phyloP scores from a whole-genome alignment of 106 monocot genomes.

The Dendrobium huoshanense region DNA sequence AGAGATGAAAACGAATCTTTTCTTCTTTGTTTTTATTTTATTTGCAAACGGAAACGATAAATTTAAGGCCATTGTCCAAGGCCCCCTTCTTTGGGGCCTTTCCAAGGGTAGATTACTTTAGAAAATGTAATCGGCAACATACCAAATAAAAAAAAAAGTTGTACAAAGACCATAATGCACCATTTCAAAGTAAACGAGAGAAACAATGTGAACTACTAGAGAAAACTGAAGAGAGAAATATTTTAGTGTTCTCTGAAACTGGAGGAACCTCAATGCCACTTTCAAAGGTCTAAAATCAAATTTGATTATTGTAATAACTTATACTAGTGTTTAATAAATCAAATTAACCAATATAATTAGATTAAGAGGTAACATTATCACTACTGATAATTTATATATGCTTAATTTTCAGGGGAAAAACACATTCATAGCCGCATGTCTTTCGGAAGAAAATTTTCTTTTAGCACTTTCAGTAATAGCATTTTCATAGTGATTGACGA shows the following conservation, averaged over 20 bases:
- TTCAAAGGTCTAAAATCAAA: background rate
- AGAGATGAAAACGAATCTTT: background rate
- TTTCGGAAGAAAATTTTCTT: background rate
- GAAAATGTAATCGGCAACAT: background rate
- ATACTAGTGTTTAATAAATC: background rate
- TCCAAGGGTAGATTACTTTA: background rate
- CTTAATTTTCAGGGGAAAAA: background rate
- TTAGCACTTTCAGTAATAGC: too few relatives aligned
- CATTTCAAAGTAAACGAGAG: background rate
- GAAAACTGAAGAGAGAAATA: background rate
- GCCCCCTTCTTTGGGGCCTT: background rate
- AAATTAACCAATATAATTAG: background rate
- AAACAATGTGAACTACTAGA: background rate
- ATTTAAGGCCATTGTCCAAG: background rate
- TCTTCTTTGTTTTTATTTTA: background rate
- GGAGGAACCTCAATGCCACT: background rate
- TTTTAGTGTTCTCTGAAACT: background rate
- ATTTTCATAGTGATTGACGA: too few relatives aligned
- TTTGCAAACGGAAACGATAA: background rate
- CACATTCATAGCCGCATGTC: background rate
- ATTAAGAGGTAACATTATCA: background rate
- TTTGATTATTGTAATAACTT: background rate
- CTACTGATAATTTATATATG: background rate
- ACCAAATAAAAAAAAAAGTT: background rate
- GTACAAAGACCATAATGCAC: too few relatives aligned